Evolutionary conservation across 257 asterid genomes (phyloP).

Genomic region (Nicotiana tomentosiformis): DNA sequence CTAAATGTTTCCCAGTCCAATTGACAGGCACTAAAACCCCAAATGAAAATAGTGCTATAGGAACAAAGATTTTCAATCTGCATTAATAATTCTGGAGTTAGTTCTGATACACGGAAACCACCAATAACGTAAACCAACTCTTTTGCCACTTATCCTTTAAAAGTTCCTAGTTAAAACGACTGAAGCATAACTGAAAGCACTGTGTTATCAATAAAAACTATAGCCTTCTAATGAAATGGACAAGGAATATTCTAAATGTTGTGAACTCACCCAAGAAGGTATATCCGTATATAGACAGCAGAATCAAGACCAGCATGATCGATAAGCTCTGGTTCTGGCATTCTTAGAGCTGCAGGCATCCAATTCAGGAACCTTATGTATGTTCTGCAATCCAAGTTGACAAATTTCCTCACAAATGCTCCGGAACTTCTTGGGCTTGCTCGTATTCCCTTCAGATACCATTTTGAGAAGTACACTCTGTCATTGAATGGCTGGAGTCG

Average conservation of each 20-base stretch:
- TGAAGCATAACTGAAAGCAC: background rate
- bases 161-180: background rate
- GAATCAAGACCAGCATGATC: constrained; percentile 96
- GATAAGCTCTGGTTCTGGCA: constrained; percentile 82
- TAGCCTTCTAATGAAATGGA: background rate
- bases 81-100: constrained; percentile 13
- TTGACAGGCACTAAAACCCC: constrained; percentile 76
- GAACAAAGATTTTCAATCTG: constrained; percentile 85
- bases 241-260: background rate
- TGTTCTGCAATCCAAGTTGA: constrained; percentile 42
- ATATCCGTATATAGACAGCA: constrained; percentile 68
- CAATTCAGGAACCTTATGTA: constrained; percentile 72
- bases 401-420: constrained; percentile 31
- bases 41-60: constrained; percentile 66
- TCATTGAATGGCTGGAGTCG: constrained; percentile 75
- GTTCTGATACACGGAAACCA: background rate
- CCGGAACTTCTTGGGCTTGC: constrained; percentile 54
- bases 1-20: constrained; percentile 64
- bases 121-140: background rate
- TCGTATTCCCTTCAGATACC: constrained; percentile 72
- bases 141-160: background rate
- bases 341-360: constrained; percentile 84
- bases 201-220: background rate
- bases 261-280: constrained; percentile 74
- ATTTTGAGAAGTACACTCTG: constrained; percentile 80